Conservation (phyloP, 495 filamentous ascomycete species). For the Aspergillus cavernicola region DNA sequence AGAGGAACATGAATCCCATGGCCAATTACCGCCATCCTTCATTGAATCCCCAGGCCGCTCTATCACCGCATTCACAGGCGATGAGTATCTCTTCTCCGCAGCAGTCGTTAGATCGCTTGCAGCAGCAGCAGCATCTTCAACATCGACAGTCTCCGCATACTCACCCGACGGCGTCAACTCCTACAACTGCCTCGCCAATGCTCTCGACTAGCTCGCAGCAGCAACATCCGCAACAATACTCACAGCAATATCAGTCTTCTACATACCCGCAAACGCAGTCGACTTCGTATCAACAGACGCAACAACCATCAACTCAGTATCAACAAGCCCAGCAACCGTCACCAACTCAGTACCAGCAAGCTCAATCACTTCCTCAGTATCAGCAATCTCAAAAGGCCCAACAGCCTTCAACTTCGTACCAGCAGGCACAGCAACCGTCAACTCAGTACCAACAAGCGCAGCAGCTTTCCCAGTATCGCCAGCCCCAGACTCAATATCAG, state of each 20-base stretch:
- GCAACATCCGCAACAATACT: constrained; percentile 12
- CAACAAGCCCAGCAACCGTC: constrained; percentile 7
- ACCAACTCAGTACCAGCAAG: background rate
- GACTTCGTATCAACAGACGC: background rate
- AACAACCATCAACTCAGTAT: background rate
- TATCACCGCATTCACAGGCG: constrained; percentile 30
- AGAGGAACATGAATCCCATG: constrained; percentile 35
- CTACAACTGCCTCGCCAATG: constrained; percentile 26
- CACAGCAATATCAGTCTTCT: background rate
- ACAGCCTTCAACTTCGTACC: background rate
- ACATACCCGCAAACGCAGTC: background rate
- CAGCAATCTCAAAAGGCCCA: background rate
- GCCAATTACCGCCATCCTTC: constrained; percentile 29
- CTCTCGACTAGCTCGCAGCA: constrained; percentile 15
- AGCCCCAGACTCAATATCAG: constrained; percentile 5
- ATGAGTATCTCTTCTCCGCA: constrained; percentile 36
- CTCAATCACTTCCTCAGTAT: background rate
- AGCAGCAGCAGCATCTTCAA: constrained; percentile 36
- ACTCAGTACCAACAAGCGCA: background rate
- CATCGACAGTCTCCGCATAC: constrained; percentile 24
- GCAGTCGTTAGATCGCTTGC: constrained; percentile 34
- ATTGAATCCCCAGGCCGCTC: constrained; percentile 29
- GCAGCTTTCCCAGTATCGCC: constrained; percentile 5
- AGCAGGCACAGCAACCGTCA: background rate
- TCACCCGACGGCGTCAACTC: constrained; percentile 16